Evolutionary conservation across 176 grass and related monocot species (phyloP).

Genomic region (Guadua angustifolia): DNA sequence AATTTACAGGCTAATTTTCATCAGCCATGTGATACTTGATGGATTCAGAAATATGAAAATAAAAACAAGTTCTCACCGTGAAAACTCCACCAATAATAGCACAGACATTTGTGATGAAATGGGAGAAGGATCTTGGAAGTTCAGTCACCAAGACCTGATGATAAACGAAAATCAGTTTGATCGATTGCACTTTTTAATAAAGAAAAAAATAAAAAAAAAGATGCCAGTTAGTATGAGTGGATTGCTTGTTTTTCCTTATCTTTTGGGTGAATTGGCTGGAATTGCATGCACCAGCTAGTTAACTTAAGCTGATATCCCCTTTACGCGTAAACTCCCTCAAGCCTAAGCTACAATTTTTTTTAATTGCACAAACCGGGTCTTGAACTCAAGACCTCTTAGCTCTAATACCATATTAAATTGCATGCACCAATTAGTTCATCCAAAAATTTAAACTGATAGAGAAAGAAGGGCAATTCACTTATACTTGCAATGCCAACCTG

Average conservation of each 20-base stretch:
- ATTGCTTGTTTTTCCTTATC: too few relatives aligned
- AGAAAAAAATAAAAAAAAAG: neutral
- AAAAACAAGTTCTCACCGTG: conserved; percentile 62
- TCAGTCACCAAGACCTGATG: conserved; percentile 90
- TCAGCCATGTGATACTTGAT: conserved; percentile 14
- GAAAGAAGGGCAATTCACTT: too few relatives aligned
- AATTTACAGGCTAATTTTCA: conserved; percentile 41
- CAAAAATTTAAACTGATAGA: too few relatives aligned
- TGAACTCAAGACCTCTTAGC: neutral
- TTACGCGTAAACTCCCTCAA: too few relatives aligned
- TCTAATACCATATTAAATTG: too few relatives aligned
- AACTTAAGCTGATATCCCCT: too few relatives aligned
- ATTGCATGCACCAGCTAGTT: neutral
- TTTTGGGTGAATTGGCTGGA: too few relatives aligned
- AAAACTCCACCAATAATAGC: conserved; percentile 97
- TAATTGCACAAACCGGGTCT: too few relatives aligned
- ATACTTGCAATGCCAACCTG: conserved; percentile 54
- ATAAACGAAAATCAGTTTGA: conserved; percentile 20
- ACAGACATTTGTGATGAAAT: conserved; percentile 97
- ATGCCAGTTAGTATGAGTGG: neutral
- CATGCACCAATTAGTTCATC: too few relatives aligned
- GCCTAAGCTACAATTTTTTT: neutral
- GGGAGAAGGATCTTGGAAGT: conserved; percentile 87
- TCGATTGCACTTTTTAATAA: neutral
- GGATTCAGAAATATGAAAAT: conserved; percentile 28